Conservation (phyloP, 306 rosid genomes). For the Cucumis sativus region DNA sequence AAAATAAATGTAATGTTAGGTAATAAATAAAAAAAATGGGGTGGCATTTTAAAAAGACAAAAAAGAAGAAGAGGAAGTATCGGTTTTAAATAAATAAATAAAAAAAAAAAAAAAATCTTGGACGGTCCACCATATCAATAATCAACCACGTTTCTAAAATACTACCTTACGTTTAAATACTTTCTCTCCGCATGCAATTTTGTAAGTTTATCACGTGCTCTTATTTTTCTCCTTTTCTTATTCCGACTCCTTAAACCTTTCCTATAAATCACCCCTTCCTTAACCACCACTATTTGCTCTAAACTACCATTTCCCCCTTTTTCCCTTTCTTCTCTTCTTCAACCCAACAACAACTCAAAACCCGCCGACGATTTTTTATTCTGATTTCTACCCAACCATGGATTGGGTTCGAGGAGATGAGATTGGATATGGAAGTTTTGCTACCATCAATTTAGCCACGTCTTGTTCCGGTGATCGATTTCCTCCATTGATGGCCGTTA, state of each 20-base stretch:
- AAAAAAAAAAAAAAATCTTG: background rate
- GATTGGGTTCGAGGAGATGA: conserved; percentile 68
- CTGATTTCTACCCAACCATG: conserved; percentile 15
- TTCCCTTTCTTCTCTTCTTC: background rate
- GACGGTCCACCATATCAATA: conserved; percentile 11
- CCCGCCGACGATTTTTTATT: background rate
- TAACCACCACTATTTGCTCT: background rate
- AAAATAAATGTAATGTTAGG: background rate
- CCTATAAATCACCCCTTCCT: background rate
- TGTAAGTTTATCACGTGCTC: conserved; percentile 2
- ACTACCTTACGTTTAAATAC: background rate
- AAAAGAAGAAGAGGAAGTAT: background rate
- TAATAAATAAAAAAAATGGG: background rate
- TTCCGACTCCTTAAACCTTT: background rate
- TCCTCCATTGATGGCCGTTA: conserved; percentile 38
- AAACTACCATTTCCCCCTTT: background rate
- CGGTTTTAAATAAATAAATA: background rate
- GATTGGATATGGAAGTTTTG: conserved; percentile 65
- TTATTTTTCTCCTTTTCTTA: background rate
- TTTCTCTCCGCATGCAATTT: background rate
- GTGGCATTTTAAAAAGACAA: background rate
- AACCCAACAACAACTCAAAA: background rate
- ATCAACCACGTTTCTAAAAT: conserved; percentile 27
- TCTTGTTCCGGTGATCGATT: background rate
- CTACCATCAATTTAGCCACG: conserved; percentile 40